Evolutionary conservation across 805 yeast genomes (phyloP), one percentile per base, ranked within the genome.

Genomic region (Zygotorulaspora danielsina): DNA sequence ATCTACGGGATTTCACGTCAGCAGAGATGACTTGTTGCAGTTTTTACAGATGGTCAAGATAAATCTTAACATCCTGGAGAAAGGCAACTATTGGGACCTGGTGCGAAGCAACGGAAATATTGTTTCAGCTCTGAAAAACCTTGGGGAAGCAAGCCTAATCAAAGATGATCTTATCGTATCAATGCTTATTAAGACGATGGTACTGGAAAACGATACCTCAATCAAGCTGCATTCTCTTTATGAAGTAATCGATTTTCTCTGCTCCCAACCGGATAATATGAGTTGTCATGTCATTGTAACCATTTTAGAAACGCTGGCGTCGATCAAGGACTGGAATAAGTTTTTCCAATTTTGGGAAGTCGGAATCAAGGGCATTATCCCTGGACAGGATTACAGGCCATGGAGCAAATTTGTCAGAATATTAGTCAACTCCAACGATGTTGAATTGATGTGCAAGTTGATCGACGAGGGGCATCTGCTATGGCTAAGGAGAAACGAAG

Each of bases 311-410:
- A 36, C 42, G 4, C 37, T 58, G 8, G 49, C 53, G 7, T 38
- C 48, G 18, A 36, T 44, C 4, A 39, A 47, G 18, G 45, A 49
- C n/a, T 60, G 60, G 57, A 29, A 32, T 11, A 48, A 46, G 19
- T 31, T 53, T 4, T 41, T 54, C 22, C 43, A 44, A 18, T 51
- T 57, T 27, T 60, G 65, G 65, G 48, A 47, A 25, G 32, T 28
- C 5, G 45, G 51, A 19, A 36, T 48, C 3, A 31, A 38, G 10
- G 34, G 28, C 2, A 11, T 36, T 12, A 31, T 36, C 4, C 45
- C 41, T 7, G 49, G 46, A 2, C 45, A 38, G n/a, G 61, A 55
- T 33, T 34, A 33, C 11, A 47, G 59, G 15, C 59, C 61, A 3
- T 60, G 65, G 65, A 26, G 34, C 5, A 36, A 46, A 8, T 53